phyloP scores from a whole-genome alignment of 1,284 basidiomycete genomes.

The Ustanciosporium gigantosporum region DNA sequence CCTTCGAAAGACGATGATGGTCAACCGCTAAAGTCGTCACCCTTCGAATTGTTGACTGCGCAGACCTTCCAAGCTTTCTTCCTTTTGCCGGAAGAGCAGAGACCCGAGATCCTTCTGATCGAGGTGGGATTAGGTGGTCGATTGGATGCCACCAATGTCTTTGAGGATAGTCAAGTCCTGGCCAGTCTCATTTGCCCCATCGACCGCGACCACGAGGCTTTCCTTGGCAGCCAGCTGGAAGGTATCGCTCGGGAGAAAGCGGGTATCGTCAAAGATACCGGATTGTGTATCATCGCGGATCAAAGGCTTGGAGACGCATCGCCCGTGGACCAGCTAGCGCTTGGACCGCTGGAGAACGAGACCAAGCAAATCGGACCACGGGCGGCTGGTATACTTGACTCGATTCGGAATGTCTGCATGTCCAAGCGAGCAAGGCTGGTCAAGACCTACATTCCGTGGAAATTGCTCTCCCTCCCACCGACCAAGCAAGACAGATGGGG shows the following conservation, averaged over 20 bases:
- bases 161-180: conserved; percentile 70
- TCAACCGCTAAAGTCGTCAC: conserved; percentile 35
- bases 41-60: conserved; percentile 64
- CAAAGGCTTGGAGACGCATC: conserved; percentile 26
- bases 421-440: conserved; percentile 27
- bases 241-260: conserved; percentile 84
- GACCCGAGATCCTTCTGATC: conserved; percentile 79
- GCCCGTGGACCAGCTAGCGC: conserved; percentile 16
- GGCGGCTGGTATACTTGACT: conserved; percentile 37
- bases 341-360: conserved; percentile 34
- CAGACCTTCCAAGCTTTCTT: conserved; percentile 56
- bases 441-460: conserved; percentile 39
- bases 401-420: conserved; percentile 35
- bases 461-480: conserved; percentile 20
- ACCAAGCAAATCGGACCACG: conserved; percentile 17
- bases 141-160: conserved; percentile 88
- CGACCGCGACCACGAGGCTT: conserved; percentile 88
- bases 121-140: conserved; percentile 95
- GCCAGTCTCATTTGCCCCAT: conserved; percentile 82
- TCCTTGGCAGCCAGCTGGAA: conserved; percentile 76
- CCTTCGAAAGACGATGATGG: conserved; percentile 17
- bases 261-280: conserved; percentile 73
- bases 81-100: conserved; percentile 52
- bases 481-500: conserved; percentile 20
- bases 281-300: conserved; percentile 73